Conservation (phyloP, 345 rosid species). For the Turritis glabra region DNA sequence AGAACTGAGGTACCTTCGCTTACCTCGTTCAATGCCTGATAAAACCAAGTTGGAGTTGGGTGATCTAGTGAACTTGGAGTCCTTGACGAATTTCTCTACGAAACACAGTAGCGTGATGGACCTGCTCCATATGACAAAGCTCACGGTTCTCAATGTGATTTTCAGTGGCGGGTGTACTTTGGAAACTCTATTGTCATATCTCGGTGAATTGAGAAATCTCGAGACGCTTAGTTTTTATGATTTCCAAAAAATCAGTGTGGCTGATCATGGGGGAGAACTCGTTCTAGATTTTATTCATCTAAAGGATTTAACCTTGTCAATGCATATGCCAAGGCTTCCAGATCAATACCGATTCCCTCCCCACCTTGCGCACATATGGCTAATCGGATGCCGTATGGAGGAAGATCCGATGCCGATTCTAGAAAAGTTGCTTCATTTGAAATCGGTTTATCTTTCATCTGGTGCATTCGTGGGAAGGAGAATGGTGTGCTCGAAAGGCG, state of each 20-base stretch:
- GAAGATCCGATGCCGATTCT: slow-evolving; percentile 51
- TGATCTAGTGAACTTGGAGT: slow-evolving; percentile 19
- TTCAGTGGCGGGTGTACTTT: slow-evolving; percentile 2
- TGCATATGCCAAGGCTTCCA: slow-evolving; percentile 35
- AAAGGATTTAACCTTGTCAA: slow-evolving; percentile 26
- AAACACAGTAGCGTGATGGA: slow-evolving; percentile 1
- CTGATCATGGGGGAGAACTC: neutral
- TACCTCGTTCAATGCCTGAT: neutral
- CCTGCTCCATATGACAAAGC: slow-evolving; percentile 19
- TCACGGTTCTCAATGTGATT: neutral
- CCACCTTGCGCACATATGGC: slow-evolving; percentile 36
- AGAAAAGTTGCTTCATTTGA: slow-evolving; percentile 43
- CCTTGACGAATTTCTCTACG: slow-evolving; percentile 1
- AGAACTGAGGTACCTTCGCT: slow-evolving; percentile 24
- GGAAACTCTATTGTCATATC: slow-evolving; percentile 22
- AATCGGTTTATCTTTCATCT: slow-evolving; percentile 19
- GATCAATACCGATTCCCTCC: slow-evolving; percentile 42
- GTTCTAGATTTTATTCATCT: slow-evolving; percentile 19
- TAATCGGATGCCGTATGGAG: slow-evolving; percentile 29
- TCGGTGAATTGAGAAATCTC: neutral
- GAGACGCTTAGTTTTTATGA: slow-evolving; percentile 5
- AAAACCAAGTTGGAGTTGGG: slow-evolving; percentile 17
- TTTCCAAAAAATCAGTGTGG: slow-evolving; percentile 4
- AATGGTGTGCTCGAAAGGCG: slow-evolving; percentile 30
- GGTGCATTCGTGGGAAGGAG: slow-evolving; percentile 33